Conservation (phyloP, 2,329 filamentous ascomycete species). For the Penicillium expansum region DNA sequence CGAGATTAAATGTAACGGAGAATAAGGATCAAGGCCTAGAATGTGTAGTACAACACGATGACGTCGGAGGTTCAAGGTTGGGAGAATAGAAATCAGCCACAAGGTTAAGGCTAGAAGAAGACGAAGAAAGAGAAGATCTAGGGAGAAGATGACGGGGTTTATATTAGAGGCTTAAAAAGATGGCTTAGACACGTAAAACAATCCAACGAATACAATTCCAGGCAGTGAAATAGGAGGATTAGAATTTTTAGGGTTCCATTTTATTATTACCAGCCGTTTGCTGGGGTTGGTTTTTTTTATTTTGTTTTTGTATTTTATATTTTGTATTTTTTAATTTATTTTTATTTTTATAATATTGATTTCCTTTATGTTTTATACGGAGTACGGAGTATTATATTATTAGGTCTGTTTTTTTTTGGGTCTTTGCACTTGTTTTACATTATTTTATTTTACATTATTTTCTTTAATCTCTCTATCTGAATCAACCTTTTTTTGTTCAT, state of each 20-base stretch:
- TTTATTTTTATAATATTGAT: conserved; percentile 11
- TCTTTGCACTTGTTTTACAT: too few relatives aligned
- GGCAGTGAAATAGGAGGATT: conserved; percentile 18
- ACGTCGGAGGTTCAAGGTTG: conserved; percentile 11
- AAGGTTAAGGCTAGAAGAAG: neutral
- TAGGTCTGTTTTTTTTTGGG: too few relatives aligned
- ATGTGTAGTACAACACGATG: conserved; percentile 10
- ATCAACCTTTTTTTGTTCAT: neutral
- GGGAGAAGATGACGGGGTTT: conserved; percentile 21
- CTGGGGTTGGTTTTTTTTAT: conserved; percentile 14
- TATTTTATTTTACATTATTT: conserved; percentile 1
- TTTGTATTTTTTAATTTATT: neutral
- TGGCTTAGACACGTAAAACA: conserved; percentile 17
- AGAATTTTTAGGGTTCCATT: conserved; percentile 24
- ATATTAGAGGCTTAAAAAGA: conserved; percentile 27
- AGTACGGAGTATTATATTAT: too few relatives aligned
- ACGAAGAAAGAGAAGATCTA: conserved; percentile 10
- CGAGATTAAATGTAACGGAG: conserved; percentile 15
- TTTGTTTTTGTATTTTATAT: too few relatives aligned
- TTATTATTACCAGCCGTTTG: conserved; percentile 19
- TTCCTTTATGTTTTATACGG: conserved; percentile 4
- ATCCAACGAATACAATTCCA: neutral
- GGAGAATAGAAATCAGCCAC: neutral
- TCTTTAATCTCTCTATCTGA: conserved; percentile 8
- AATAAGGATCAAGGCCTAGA: conserved; percentile 10